Conservation (phyloP, 106 monocot genomes). For the Dendrobium chrysotoxum region DNA sequence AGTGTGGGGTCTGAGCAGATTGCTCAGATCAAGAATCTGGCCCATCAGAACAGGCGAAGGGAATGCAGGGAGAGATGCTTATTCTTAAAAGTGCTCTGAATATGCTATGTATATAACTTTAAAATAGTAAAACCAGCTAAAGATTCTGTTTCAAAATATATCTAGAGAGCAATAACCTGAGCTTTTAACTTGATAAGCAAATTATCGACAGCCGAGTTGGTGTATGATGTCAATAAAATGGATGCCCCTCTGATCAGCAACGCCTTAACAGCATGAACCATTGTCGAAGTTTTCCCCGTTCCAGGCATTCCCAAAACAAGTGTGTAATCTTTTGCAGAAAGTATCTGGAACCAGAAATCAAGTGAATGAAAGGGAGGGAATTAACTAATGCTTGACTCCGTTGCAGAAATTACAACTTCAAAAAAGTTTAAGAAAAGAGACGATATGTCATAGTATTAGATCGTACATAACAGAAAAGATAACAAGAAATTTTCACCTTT, state of each 20-base stretch:
- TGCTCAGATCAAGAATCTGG: background rate
- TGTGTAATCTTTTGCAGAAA: slow-evolving; percentile 89
- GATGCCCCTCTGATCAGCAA: slow-evolving; percentile 80
- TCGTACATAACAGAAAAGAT: background rate
- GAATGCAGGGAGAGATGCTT: background rate
- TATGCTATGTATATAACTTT: background rate
- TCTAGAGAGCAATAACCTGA: slow-evolving; percentile 38
- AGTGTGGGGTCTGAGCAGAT: background rate
- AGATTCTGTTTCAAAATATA: background rate
- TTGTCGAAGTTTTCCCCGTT: slow-evolving; percentile 98
- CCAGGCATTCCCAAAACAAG: slow-evolving; percentile 99
- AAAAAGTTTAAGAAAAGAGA: background rate
- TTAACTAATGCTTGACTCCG: background rate
- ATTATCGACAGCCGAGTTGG: slow-evolving; percentile 96
- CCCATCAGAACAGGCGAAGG: background rate
- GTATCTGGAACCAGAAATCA: slow-evolving; percentile 47
- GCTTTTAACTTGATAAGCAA: slow-evolving; percentile 89
- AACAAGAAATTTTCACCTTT: slow-evolving; percentile 38
- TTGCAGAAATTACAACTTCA: background rate
- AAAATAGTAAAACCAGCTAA: background rate
- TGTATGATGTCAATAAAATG: slow-evolving; percentile 93
- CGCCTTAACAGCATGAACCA: slow-evolving; percentile 99
- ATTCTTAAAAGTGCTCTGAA: background rate
- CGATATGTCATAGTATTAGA: background rate
- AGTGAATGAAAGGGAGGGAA: background rate